Evolutionary conservation across 148 eudicot species (phyloP), one percentile per base, ranked within the genome.

Genomic region (Drosera capensis): DNA sequence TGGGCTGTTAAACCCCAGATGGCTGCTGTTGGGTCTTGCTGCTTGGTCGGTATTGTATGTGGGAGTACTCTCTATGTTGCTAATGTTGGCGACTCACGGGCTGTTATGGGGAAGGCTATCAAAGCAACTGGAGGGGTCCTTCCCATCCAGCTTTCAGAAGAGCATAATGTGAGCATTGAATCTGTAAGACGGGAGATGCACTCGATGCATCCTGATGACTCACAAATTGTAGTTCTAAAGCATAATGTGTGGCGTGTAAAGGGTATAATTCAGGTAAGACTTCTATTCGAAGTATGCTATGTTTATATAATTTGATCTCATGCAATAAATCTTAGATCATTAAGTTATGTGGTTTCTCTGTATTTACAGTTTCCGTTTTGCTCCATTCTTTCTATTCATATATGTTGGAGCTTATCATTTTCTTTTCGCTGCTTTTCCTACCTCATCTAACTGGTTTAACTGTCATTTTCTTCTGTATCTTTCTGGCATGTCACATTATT

Each of bases 21-120:
- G 18, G 72, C 72, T 36, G 63, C 72, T 12, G 72, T 62, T 57
- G 72, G 72, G 22, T 51, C 72, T 18, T 67, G 72, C 49, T 67
- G 72, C 45, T 45, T 67, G 47, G 58, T 52, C 51, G 72, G 60
- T 13, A 60, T 68, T 46, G 57, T 68, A 29, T 57, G 55, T 62
- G 31, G 28, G 46, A 67, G 71, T 29, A 61, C 51, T 23, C 67
- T 67, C 25, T 67, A 67, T 45, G 54, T 68, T 26, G 72, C 72
- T 23, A 68, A 57, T 30, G 34, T 49, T 53, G 72, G 72, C 15
- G 72, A 68, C 53, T 68, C 72, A 7, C 68, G 68, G 15, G 72
- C 72, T 16, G 60, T 68, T 52, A 47, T 68, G 57, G 72, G 72
- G 20, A 57, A 64, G 46, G 47, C 24, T 51, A 59, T 62, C 38